A percentile compares a stretch with the other conserved stretches of the same genome.
Evolutionary conservation across 202 grass and related monocot species (phyloP).

Genomic region (Dendrocalamus latiflorus): DNA sequence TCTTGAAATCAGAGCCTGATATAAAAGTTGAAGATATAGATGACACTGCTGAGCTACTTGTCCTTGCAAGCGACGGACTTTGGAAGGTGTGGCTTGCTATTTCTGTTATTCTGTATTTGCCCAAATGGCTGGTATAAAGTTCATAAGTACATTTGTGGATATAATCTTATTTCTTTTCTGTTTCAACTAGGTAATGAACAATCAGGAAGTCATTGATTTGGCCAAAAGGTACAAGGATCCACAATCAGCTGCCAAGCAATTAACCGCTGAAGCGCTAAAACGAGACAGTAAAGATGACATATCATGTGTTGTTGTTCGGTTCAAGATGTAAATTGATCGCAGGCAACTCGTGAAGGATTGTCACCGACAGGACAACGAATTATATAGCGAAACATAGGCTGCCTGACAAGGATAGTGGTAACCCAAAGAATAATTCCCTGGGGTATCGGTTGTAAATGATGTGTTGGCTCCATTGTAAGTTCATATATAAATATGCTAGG

Average conservation of each 20-base stretch:
- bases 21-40: conserved; percentile 58
- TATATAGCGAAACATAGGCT: conserved; percentile 20
- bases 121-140: conserved; percentile 1
- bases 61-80: conserved; percentile 83
- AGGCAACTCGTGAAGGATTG: background rate
- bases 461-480: conserved; percentile 32
- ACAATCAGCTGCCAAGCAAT: conserved; percentile 58
- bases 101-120: conserved; percentile 11
- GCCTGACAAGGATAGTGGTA: background rate
- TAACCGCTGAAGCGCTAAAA: conserved; percentile 50
- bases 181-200: conserved; percentile 62
- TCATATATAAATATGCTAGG: conserved; percentile 32
- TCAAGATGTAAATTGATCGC: conserved; percentile 42
- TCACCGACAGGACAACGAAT: background rate
- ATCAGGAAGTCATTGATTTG: conserved; percentile 59
- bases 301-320: conserved; percentile 73
- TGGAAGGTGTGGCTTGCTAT: conserved; percentile 77
- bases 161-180: conserved; percentile 22
- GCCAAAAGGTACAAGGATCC: conserved; percentile 71
- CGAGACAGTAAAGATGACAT: conserved; percentile 81
- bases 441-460: conserved; percentile 42
- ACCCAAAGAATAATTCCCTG: conserved; percentile 29
- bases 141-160: background rate
- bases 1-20: conserved; percentile 81
- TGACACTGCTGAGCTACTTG: conserved; percentile 64